Conservation (phyloP, 345 rosid genomes). For the Microcos paniculata region DNA sequence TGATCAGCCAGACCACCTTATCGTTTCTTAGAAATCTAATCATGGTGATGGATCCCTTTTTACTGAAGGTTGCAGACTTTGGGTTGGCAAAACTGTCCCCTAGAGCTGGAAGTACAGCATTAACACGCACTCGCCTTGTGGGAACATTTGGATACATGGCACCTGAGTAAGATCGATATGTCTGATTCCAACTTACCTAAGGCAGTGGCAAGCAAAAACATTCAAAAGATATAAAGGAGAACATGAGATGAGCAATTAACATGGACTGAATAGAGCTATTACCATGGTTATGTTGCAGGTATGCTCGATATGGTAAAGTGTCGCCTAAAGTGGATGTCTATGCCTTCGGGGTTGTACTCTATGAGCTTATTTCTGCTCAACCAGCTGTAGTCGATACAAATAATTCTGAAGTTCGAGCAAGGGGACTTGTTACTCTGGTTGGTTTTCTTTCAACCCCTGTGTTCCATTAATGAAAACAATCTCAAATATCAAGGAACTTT, state of each 20-base stretch:
- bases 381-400: constrained; percentile 64
- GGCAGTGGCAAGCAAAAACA: background rate
- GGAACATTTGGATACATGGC: constrained; percentile 99
- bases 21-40: constrained; percentile 3
- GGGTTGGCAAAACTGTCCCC: constrained; percentile 81
- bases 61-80: constrained; percentile 84
- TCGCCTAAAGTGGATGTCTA: constrained; percentile 86
- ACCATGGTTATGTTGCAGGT: constrained; percentile 39
- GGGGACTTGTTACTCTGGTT: constrained; percentile 85
- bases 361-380: constrained; percentile 86
- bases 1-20: background rate
- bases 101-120: constrained; percentile 59
- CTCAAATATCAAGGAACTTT: too few relatives aligned
- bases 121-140: constrained; percentile 63
- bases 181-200: background rate
- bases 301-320: constrained; percentile 72
- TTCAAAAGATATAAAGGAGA: too few relatives aligned
- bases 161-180: constrained; percentile 77
- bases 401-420: constrained; percentile 47
- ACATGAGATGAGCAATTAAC: too few relatives aligned
- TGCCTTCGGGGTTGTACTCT: constrained; percentile 93
- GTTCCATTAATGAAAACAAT: background rate
- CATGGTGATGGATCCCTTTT: constrained; percentile 10
- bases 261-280: background rate
- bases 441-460: constrained; percentile 21